Conservation (phyloP, 768 basidiomycete genomes). For the Pleurotus djamor region DNA sequence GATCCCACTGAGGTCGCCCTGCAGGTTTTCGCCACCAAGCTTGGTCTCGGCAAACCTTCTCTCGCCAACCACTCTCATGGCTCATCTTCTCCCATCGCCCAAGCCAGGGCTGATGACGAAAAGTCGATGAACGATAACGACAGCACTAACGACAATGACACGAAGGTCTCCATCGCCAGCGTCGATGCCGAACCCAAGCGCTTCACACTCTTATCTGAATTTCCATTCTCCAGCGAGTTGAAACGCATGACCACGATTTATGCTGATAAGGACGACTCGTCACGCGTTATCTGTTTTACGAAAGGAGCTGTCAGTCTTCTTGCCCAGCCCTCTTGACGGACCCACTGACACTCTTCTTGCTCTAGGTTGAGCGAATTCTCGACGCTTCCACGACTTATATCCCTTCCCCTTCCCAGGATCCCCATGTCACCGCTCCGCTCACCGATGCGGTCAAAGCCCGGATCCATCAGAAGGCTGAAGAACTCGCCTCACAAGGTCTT, state of each 20-base stretch:
- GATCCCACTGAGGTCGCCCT: conserved; percentile 59
- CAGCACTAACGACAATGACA: conserved; percentile 17
- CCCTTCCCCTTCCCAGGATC: conserved; percentile 19
- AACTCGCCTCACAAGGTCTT: conserved; percentile 36
- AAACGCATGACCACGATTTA: conserved; percentile 49
- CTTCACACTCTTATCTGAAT: conserved; percentile 32
- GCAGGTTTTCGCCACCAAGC: conserved; percentile 50
- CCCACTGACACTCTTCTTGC: neutral
- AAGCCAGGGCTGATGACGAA: conserved; percentile 24
- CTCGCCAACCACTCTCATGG: conserved; percentile 22
- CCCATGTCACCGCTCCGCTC: conserved; percentile 19
- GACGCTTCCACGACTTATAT: conserved; percentile 39
- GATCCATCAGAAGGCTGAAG: conserved; percentile 21
- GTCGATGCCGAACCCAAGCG: conserved; percentile 15
- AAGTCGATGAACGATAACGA: conserved; percentile 20
- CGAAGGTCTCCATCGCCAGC: neutral
- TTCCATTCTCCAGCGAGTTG: conserved; percentile 47
- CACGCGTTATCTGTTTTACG: conserved; percentile 22
- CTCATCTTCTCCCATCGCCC: conserved; percentile 12
- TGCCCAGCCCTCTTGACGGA: neutral
- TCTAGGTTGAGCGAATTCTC: conserved; percentile 43
- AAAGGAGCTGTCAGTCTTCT: conserved; percentile 33
- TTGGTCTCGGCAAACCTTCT: conserved; percentile 35
- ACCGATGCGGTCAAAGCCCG: conserved; percentile 22
- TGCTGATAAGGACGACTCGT: conserved; percentile 19